Evolutionary conservation across 805 yeast genomes (phyloP), one percentile per base, ranked within the genome.

Genomic region (Teunomyces stri): DNA sequence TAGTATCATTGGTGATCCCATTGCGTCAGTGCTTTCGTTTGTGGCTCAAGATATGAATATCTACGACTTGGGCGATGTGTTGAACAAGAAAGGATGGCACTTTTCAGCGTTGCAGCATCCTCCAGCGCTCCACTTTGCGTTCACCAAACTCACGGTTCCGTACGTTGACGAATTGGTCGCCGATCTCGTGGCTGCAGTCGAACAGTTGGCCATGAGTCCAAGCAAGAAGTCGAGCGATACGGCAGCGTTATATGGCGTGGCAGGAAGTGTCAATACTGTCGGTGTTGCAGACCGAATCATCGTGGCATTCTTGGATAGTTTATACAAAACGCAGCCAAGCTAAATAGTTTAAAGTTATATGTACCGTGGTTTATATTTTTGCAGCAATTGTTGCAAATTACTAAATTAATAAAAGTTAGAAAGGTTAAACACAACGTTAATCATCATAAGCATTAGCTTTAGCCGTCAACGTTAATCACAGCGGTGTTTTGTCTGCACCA

Each of bases 191-290:
- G 58, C 61, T 9, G 31, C 28, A 6, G 34, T 30, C 9, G 78
- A 74, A 29, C 61, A 80, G 48, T 64, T 66, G 30, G 55, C 52
- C 6, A 51, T 51, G 6, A 52, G 61, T 10, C 73, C 73, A 7
- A 42, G 44, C 31, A 50, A 43, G 4, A 78, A 81, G 16, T 50
- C 57, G 11, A 64, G 80, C 34, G 89, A 87, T 48, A 89, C 96
- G 1, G 94, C 96, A 12, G 96, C 94, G 3, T 62, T 92, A 39
- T 92, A 92, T 60, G 99, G 99, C 55, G 95, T 92, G 41, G 98
- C 98, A 2, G 97, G 97, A 6, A 87, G 94, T 59, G 81, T 94
- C 18, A 72, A 79, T 48, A 89, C 97, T 0, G 78, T 83, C 0
- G 94, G 96, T 2, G 82, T 94, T 11, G 97, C 90, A 9, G 96